Evolutionary conservation across 441 rosid genomes (phyloP).

Genomic region (Codiaeum variegatum): DNA sequence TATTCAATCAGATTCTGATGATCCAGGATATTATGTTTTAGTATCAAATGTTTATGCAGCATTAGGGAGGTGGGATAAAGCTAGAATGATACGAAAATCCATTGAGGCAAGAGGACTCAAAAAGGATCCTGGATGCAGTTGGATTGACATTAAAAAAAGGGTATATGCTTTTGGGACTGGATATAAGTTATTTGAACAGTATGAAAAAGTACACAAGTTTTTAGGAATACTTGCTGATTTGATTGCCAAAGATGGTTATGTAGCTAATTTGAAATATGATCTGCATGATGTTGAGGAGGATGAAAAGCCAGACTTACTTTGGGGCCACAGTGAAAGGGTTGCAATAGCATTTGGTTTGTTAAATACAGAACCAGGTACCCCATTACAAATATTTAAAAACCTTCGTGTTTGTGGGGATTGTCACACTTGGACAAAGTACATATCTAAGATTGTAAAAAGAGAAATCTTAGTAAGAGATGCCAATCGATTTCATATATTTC

Average conservation of each 20-base stretch:
- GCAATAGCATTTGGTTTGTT: conserved; percentile 67
- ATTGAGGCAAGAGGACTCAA: conserved; percentile 44
- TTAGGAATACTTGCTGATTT: conserved; percentile 36
- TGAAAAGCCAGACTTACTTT: conserved; percentile 55
- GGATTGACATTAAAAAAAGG: conserved; percentile 48
- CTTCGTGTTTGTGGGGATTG: conserved; percentile 75
- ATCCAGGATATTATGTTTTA: conserved; percentile 54
- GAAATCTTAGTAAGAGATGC: conserved; percentile 67
- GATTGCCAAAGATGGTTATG: conserved; percentile 59
- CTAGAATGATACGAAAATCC: conserved; percentile 43
- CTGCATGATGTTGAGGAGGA: conserved; percentile 57
- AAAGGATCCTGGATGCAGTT: conserved; percentile 63
- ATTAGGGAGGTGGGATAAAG: conserved; percentile 57
- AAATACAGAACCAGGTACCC: conserved; percentile 53
- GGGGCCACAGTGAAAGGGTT: conserved; percentile 69
- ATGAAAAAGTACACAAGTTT: conserved; percentile 43
- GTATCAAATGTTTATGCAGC: conserved; percentile 57
- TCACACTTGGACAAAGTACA: conserved; percentile 54
- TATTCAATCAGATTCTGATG: conserved; percentile 43
- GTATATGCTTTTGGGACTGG: conserved; percentile 47
- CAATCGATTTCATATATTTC: conserved; percentile 62
- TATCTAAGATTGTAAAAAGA: conserved; percentile 46
- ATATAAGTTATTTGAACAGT: conserved; percentile 41
- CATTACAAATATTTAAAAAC: conserved; percentile 65
- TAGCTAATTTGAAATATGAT: conserved; percentile 48